Conservation (phyloP, 768 basidiomycete species). For the Hericium rajendrae region DNA sequence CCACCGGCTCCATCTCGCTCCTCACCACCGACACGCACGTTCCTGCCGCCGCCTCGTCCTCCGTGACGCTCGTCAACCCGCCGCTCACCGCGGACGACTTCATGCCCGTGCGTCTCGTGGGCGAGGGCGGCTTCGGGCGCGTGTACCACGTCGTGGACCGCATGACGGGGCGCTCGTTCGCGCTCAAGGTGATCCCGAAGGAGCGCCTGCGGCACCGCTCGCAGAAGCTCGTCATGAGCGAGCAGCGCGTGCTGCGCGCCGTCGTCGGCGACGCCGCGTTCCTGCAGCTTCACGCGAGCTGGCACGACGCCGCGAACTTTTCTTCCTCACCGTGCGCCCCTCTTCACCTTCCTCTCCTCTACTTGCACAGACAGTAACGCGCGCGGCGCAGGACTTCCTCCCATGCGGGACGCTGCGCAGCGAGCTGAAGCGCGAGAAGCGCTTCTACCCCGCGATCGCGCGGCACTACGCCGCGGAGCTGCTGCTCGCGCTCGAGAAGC, state of each 20-base stretch:
- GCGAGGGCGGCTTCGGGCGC: slow-evolving; percentile 3
- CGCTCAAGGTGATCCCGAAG: slow-evolving; percentile 3
- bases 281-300: slow-evolving; percentile 2
- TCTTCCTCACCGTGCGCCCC: neutral
- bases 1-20: neutral
- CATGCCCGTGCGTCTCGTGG: neutral
- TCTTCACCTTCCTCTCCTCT: too few species aligned
- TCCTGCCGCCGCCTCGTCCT: neutral
- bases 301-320: slow-evolving; percentile 3
- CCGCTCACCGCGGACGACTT: neutral
- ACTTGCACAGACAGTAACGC: too few species aligned
- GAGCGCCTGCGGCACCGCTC: neutral
- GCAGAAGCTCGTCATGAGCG: neutral
- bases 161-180: neutral
- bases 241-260: neutral
- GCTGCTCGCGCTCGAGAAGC: neutral
- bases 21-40: neutral
- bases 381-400: neutral
- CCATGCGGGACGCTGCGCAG: neutral
- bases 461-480: slow-evolving; percentile 1
- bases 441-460: neutral
- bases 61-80: neutral
- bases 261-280: neutral
- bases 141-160: neutral
- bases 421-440: neutral